Conservation (phyloP, 805 yeast species). For the Metschnikowia cerradonensis region DNA sequence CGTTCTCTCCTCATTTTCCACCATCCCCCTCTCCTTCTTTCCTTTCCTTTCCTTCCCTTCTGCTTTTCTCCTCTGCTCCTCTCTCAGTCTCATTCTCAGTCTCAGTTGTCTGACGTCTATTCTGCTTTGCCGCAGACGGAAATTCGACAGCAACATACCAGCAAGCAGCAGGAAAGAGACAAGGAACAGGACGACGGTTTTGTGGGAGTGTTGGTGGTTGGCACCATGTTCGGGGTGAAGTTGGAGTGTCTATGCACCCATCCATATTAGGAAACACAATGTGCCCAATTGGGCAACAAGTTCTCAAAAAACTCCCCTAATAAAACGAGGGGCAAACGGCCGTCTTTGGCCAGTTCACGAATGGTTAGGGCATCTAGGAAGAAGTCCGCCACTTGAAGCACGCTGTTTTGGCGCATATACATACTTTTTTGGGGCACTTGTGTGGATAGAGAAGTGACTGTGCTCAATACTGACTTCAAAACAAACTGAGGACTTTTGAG, state of each 20-base stretch:
- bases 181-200: not conserved
- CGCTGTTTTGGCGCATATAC: not conserved
- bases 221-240: not conserved
- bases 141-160: too few species aligned
- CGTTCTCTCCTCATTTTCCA: too few species aligned
- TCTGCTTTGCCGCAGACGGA: too few species aligned
- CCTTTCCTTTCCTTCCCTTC: too few species aligned
- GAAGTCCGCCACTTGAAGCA: not conserved
- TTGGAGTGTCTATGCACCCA: constrained; percentile 5
- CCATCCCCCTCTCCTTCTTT: too few species aligned
- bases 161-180: not conserved
- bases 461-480: constrained; percentile 11
- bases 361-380: too few species aligned
- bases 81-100: too few species aligned
- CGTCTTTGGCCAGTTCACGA: not conserved
- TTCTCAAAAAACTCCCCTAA: constrained; percentile 3
- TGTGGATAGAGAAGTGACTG: constrained; percentile 1
- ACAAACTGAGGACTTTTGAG: constrained; percentile 15
- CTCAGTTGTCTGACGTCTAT: too few species aligned
- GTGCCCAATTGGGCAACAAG: constrained; percentile 20
- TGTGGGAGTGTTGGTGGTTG: not conserved
- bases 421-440: constrained; percentile 3
- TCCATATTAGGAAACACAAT: constrained; percentile 20
- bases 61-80: too few species aligned
- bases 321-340: not conserved